These are phyloP conservation scores for Moesziomyces parantarcticus DNA, from an alignment of 1,284 basidiomycete species.

Conservation along the genomic window DNA sequence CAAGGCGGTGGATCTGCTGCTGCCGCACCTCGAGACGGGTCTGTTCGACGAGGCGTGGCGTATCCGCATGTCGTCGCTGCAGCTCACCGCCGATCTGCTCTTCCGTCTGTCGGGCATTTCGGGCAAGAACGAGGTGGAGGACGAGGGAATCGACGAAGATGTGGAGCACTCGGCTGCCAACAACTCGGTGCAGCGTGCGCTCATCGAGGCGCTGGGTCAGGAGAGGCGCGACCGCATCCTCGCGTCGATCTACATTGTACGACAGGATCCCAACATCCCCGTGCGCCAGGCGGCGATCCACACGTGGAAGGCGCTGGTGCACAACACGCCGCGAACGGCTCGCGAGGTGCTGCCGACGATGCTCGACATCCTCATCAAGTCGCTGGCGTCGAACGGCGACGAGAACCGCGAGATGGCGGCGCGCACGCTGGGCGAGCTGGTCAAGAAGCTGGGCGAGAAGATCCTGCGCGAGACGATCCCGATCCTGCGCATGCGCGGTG, in stretches of 20 bases:
- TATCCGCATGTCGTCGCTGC: conserved; percentile 89
- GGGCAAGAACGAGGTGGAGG: conserved; percentile 80
- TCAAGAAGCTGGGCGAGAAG: conserved; percentile 94
- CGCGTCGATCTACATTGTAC: conserved; percentile 88
- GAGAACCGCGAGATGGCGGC: conserved; percentile 88
- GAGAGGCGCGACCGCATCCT: conserved; percentile 91
- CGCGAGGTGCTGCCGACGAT: conserved; percentile 87
- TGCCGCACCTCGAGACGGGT: conserved; percentile 93
- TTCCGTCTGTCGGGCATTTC: conserved; percentile 99
- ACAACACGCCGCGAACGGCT: conserved; percentile 77
- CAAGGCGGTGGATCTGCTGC: conserved; percentile 89
- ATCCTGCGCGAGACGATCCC: conserved; percentile 86
- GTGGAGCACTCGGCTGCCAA: conserved; percentile 76
- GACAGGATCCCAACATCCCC: conserved; percentile 89
- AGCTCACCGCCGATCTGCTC: conserved; percentile 91
- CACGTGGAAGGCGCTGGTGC: conserved; percentile 97
- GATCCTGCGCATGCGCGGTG: conserved; percentile 76
- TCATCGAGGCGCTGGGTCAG: conserved; percentile 86
- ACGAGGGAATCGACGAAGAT: conserved; percentile 68
- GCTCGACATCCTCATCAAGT: conserved; percentile 75
- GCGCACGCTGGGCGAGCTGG: conserved; percentile 75
- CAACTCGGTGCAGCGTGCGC: conserved; percentile 74
- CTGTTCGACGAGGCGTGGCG: conserved; percentile 96
- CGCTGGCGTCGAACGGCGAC: conserved; percentile 78
- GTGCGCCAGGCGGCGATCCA: conserved; percentile 93